A percentile compares a stretch with the other conserved stretches of the same genome.
phyloP scores from a whole-genome alignment of 495 filamentous ascomycete genomes.

The Daldinia childiae region DNA sequence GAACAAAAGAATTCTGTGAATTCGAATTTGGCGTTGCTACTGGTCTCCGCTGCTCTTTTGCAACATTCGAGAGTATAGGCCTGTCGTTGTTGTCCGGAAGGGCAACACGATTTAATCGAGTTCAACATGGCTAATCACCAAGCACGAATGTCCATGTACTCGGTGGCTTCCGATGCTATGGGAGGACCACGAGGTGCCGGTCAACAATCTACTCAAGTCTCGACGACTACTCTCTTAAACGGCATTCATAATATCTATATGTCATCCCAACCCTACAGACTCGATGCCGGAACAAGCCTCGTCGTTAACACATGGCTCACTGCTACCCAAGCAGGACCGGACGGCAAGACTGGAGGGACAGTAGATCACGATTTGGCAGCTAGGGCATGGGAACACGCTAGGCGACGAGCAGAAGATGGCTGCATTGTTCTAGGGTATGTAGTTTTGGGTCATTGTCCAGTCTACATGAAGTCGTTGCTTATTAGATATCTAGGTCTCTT shows the following conservation, averaged over 20 bases:
- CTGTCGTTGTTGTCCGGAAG: conserved; percentile 51
- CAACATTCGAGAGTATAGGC: conserved; percentile 13
- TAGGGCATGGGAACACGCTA: conserved; percentile 96
- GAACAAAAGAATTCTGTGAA: background rate
- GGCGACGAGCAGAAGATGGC: conserved; percentile 93
- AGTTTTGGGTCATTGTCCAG: background rate
- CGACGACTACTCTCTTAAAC: conserved; percentile 91
- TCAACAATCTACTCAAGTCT: conserved; percentile 80
- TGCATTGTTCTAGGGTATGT: conserved; percentile 86
- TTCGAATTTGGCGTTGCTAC: conserved; percentile 1
- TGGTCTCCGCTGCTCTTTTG: background rate
- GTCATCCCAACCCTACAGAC: conserved; percentile 78
- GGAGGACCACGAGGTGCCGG: conserved; percentile 66
- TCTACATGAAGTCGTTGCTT: conserved; percentile 16
- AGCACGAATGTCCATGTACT: conserved; percentile 87
- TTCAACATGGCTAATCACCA: conserved; percentile 70
- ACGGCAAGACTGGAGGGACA: conserved; percentile 75
- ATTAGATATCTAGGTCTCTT: conserved; percentile 68
- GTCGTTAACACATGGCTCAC: conserved; percentile 97
- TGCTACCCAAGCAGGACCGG: conserved; percentile 69
- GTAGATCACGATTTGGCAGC: conserved; percentile 81
- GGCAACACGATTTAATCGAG: conserved; percentile 45
- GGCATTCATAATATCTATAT: conserved; percentile 89
- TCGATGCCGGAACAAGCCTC: conserved; percentile 91
- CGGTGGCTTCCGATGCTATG: conserved; percentile 71